Evolutionary conservation across 768 basidiomycete species (phyloP).

Genomic region (Serendipita indica): DNA sequence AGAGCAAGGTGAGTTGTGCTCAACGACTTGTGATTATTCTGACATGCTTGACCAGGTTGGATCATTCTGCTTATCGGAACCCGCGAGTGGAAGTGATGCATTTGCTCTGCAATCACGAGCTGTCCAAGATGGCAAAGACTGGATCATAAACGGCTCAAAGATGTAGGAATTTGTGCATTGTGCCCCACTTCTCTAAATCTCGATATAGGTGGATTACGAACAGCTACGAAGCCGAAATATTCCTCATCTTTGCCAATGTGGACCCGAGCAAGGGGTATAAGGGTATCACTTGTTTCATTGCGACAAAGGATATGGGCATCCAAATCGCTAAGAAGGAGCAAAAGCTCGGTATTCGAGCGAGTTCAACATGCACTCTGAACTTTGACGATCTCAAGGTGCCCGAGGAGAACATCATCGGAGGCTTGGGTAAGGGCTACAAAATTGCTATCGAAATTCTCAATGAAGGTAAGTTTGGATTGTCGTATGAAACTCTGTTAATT

Average conservation of each 20-base stretch:
- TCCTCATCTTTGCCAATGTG: slow-evolving; percentile 91
- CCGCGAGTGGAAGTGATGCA: slow-evolving; percentile 89
- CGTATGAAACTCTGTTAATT: not conserved
- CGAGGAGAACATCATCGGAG: slow-evolving; percentile 81
- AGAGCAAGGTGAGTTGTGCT: slow-evolving; percentile 43
- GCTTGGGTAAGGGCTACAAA: slow-evolving; percentile 88
- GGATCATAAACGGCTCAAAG: slow-evolving; percentile 90
- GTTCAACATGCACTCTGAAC: slow-evolving; percentile 85
- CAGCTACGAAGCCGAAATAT: slow-evolving; percentile 78
- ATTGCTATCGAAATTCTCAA: slow-evolving; percentile 95
- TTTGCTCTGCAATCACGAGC: slow-evolving; percentile 93
- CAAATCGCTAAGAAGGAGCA: slow-evolving; percentile 98
- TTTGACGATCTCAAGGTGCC: slow-evolving; percentile 86
- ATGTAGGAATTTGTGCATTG: slow-evolving; percentile 32
- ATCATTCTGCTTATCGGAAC: slow-evolving; percentile 89
- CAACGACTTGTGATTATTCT: not conserved
- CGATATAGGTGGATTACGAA: slow-evolving; percentile 72
- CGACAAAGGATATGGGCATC: slow-evolving; percentile 92
- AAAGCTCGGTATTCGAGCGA: slow-evolving; percentile 92
- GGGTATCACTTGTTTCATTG: slow-evolving; percentile 95
- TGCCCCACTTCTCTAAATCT: not conserved
- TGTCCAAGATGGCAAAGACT: slow-evolving; percentile 69
- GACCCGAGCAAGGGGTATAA: slow-evolving; percentile 95
- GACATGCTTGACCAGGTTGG: slow-evolving; percentile 46
- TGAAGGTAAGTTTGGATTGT: slow-evolving; percentile 40